Conservation (phyloP, 176 grass and related monocot genomes). For the Poa pratensis region DNA sequence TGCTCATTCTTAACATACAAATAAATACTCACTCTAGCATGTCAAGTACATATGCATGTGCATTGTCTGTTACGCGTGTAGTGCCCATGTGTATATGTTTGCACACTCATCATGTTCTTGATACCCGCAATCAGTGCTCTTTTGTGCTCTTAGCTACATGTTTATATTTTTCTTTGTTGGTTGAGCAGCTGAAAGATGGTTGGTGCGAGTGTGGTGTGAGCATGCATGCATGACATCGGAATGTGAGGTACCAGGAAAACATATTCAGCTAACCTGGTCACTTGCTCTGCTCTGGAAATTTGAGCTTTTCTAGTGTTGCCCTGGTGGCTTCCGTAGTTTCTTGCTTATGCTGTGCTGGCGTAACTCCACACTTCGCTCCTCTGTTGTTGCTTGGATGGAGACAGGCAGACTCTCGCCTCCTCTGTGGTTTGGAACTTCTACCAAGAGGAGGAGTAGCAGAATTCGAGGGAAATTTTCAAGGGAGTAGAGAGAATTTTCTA, state of each 20-base stretch:
- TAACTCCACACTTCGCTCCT: not conserved
- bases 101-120: too few species aligned
- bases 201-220: not conserved
- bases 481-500: too few species aligned
- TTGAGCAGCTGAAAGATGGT: too few species aligned
- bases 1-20: too few species aligned
- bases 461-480: not conserved
- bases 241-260: not conserved
- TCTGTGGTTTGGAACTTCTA: not conserved
- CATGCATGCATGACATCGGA: not conserved
- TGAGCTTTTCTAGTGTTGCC: not conserved
- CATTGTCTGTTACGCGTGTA: too few species aligned
- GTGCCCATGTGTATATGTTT: too few species aligned
- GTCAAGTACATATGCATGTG: too few species aligned
- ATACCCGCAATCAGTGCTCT: too few species aligned
- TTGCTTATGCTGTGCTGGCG: not conserved
- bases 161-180: not conserved
- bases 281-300: not conserved
- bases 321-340: not conserved
- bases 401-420: not conserved
- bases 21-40: too few species aligned
- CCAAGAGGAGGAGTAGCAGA: not conserved
- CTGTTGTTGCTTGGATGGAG: not conserved
- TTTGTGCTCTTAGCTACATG: too few species aligned
- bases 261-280: not conserved